phyloP scores from a whole-genome alignment of 1,139 yeast species.

The Candida mesenterica region DNA sequence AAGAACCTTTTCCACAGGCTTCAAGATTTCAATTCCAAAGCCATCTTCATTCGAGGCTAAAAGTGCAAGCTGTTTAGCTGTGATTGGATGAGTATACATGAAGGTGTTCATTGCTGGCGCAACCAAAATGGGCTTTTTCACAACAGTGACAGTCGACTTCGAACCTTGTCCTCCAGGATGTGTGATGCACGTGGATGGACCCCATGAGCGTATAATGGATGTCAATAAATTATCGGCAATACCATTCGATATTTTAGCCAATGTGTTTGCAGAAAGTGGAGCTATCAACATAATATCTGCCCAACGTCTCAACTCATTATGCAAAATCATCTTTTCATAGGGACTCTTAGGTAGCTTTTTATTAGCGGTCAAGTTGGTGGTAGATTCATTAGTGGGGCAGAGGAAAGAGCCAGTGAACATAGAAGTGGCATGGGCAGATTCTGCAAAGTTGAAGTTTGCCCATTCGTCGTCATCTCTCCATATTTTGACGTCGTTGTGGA shows the following conservation, averaged over 20 bases:
- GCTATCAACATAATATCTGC: conserved; percentile 91
- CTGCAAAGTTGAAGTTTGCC: conserved; percentile 47
- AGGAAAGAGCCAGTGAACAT: conserved; percentile 4
- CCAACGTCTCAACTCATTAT: conserved; percentile 90
- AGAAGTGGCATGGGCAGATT: not conserved
- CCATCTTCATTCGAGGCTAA: conserved; percentile 45
- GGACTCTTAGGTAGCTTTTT: conserved; percentile 38
- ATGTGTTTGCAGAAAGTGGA: conserved; percentile 89
- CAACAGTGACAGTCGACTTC: conserved; percentile 11
- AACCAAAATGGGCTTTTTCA: conserved; percentile 70
- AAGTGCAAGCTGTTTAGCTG: conserved; percentile 72
- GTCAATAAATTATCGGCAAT: conserved; percentile 86
- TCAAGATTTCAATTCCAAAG: conserved; percentile 68
- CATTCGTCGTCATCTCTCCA: conserved; percentile 97
- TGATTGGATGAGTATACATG: conserved; percentile 93
- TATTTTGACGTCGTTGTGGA: conserved; percentile 78
- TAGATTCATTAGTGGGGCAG: conserved; percentile 4
- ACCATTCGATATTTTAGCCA: conserved; percentile 89
- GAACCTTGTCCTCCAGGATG: conserved; percentile 4
- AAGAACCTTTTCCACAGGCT: conserved; percentile 90
- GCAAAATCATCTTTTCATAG: conserved; percentile 56
- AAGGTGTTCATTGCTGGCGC: conserved; percentile 99
- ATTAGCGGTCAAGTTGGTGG: too few relatives aligned
- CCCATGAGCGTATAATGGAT: conserved; percentile 88
- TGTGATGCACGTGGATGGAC: conserved; percentile 41